Percentiles rank a stretch among this genome's conserved stretches.
Evolutionary conservation across 805 yeast genomes (phyloP).

Genomic region (Saccharomyces eubayanus): DNA sequence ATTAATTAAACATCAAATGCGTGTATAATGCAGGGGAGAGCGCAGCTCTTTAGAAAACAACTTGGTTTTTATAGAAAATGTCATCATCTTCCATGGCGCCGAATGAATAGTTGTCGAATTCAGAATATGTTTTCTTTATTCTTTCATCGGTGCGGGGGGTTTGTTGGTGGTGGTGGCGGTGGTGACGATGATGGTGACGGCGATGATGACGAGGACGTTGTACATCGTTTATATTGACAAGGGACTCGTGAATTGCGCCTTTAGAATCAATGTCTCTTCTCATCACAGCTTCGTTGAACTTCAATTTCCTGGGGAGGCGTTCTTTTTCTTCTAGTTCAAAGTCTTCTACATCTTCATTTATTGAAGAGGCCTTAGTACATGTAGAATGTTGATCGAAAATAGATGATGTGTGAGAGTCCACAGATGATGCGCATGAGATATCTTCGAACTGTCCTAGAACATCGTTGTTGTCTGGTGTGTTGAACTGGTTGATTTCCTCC

Average conservation of each 20-base stretch:
- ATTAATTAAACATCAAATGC: conserved; percentile 1
- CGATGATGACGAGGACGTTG: background rate
- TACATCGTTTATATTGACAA: conserved; percentile 19
- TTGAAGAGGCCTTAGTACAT: conserved; percentile 3
- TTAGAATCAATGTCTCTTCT: conserved; percentile 21
- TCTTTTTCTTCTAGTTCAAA: background rate
- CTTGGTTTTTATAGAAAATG: background rate
- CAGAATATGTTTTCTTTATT: background rate
- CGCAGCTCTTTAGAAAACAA: background rate
- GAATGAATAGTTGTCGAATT: background rate
- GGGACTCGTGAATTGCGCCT: conserved; percentile 16
- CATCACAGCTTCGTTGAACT: conserved; percentile 19
- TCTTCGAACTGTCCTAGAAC: background rate
- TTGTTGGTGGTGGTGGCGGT: background rate
- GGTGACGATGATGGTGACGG: background rate
- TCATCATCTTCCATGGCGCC: background rate
- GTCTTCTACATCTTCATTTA: background rate
- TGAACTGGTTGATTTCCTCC: background rate
- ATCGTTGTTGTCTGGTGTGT: background rate
- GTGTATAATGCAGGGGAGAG: conserved; percentile 1
- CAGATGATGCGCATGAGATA: conserved; percentile 14
- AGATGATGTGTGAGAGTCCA: conserved; percentile 21
- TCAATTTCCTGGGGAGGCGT: conserved; percentile 3
- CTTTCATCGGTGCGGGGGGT: background rate
- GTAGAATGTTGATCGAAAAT: conserved; percentile 17